Conservation (phyloP, 2,329 filamentous ascomycete genomes). For the Neonectria magnoliae region DNA sequence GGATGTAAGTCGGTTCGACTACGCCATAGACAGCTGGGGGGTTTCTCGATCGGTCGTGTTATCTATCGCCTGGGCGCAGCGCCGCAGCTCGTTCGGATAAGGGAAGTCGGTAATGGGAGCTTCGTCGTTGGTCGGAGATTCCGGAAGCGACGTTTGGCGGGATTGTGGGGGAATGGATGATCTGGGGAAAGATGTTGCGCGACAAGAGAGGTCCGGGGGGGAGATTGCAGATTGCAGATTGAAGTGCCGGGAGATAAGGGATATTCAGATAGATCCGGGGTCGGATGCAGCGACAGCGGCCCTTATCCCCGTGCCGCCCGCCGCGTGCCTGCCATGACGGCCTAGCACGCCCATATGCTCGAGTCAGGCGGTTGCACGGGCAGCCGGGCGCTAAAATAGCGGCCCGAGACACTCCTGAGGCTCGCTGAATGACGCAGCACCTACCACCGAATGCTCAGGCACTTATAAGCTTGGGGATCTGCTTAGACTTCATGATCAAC, state of each 20-base stretch:
- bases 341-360: conserved; percentile 25
- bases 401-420: not conserved
- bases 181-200: conserved; percentile 24
- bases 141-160: not conserved
- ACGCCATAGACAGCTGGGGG: not conserved
- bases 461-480: not conserved
- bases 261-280: conserved; percentile 20
- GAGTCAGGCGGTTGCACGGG: conserved; percentile 32
- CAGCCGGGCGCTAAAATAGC: conserved; percentile 11
- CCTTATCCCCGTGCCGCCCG: not conserved
- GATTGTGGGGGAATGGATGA: conserved; percentile 12
- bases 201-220: not conserved
- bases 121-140: not conserved
- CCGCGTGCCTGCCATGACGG: not conserved
- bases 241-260: conserved; percentile 27
- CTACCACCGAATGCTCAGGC: not conserved
- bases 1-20: not conserved
- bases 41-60: not conserved
- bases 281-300: conserved; percentile 7
- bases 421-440: not conserved
- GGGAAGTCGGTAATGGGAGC: not conserved
- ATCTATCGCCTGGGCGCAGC: not conserved
- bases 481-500: not conserved
- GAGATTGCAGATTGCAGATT: not conserved
- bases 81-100: not conserved